Evolutionary conservation across 768 basidiomycete species (phyloP).

Genomic region (Tylopilus sp.): DNA sequence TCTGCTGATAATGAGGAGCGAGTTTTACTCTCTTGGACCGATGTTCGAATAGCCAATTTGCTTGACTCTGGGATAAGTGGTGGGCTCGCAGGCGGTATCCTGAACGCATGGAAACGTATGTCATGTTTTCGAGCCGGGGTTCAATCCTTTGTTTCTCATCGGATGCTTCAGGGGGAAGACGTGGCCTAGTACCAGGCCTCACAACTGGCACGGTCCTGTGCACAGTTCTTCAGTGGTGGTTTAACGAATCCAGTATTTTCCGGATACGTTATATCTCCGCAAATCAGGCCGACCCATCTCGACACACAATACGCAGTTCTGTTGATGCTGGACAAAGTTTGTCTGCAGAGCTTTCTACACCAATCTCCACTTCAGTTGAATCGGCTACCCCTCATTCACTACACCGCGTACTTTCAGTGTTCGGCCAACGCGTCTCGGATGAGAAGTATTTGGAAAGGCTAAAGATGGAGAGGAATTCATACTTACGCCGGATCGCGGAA

Average conservation of each 20-base stretch:
- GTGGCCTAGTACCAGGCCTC: conserved; percentile 56
- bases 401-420: conserved; percentile 35
- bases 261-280: conserved; percentile 57
- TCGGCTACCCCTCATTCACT: conserved; percentile 12
- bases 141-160: conserved; percentile 2
- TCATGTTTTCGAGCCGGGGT: background rate
- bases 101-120: conserved; percentile 58
- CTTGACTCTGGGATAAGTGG: conserved; percentile 77
- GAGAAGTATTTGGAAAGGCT: conserved; percentile 67
- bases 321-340: background rate
- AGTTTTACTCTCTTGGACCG: conserved; percentile 39
- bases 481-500: conserved; percentile 55
- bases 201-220: conserved; percentile 58
- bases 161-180: conserved; percentile 50
- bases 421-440: conserved; percentile 52
- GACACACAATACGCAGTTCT: background rate
- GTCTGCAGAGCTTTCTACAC: background rate
- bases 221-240: conserved; percentile 59
- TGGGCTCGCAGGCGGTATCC: conserved; percentile 57
- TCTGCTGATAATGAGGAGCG: conserved; percentile 12
- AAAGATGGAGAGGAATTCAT: conserved; percentile 50
- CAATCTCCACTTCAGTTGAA: conserved; percentile 13
- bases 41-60: conserved; percentile 56
- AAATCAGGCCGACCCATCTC: conserved; percentile 3
- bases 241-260: conserved; percentile 63